A percentile compares a stretch with the other conserved stretches of the same genome.
Conservation (phyloP, 2,329 filamentous ascomycete species). For the Botrytis sinoallii region DNA sequence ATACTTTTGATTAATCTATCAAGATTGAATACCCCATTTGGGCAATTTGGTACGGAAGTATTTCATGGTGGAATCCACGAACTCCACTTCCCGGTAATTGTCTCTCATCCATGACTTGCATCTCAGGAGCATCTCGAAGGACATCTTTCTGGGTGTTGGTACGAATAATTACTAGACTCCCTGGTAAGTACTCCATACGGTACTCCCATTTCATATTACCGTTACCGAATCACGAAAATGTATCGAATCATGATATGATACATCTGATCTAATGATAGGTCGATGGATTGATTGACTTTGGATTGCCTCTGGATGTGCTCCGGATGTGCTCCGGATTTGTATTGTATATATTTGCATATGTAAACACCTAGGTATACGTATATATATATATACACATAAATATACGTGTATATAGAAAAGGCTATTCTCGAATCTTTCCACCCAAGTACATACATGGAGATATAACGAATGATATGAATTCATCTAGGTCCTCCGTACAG, state of each 20-base stretch:
- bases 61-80: neutral
- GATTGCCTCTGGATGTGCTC: no score
- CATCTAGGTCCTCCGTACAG: neutral
- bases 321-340: no score
- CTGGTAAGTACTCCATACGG: neutral
- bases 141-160: neutral
- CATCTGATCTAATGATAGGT: neutral
- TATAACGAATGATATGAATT: neutral
- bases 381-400: no score
- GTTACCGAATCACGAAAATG: neutral
- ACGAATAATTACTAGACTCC: neutral
- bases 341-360: no score
- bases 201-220: neutral
- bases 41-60: neutral
- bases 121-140: neutral
- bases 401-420: no score
- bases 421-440: neutral
- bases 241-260: neutral
- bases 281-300: neutral
- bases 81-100: conserved; percentile 10
- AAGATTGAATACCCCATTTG: neutral
- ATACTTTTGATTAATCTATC: neutral
- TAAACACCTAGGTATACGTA: no score
- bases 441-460: neutral
- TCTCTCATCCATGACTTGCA: conserved; percentile 14